Percentiles rank a stretch among this genome's conserved stretches.
phyloP scores from a whole-genome alignment of 306 rosid genomes.

The Chamaecrista fasciculata region DNA sequence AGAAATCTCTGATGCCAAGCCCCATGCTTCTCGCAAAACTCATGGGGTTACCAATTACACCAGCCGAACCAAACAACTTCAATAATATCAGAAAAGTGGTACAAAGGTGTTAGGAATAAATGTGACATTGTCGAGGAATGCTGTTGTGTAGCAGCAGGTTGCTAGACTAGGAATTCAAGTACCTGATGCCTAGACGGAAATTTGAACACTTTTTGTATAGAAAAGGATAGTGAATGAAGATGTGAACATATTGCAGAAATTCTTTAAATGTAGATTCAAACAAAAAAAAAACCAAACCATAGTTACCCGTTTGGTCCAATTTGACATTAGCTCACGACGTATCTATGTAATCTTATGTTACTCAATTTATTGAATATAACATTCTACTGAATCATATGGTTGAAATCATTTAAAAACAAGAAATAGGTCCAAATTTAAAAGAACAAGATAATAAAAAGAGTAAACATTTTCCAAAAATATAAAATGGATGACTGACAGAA shows the following conservation, averaged over 20 bases:
- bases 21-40: conserved; percentile 95
- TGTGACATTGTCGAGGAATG: background rate
- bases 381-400: background rate
- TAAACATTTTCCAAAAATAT: conserved; percentile 1
- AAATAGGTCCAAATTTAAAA: background rate
- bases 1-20: conserved; percentile 83
- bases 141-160: background rate
- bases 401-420: background rate
- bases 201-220: background rate
- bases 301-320: background rate
- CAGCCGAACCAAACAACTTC: conserved; percentile 96
- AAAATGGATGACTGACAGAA: background rate
- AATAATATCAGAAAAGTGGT: conserved; percentile 35
- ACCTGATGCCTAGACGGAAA: background rate
- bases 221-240: background rate
- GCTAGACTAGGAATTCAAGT: background rate
- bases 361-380: background rate
- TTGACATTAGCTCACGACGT: background rate
- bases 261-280: background rate
- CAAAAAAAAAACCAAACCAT: background rate
- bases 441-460: conserved; percentile 5
- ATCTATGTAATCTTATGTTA: conserved; percentile 5
- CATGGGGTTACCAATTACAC: conserved; percentile 98
- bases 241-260: background rate
- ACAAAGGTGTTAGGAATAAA: conserved; percentile 8